Percentiles rank a stretch among this genome's conserved stretches.
phyloP scores from a whole-genome alignment of 257 asterid genomes.

The Plantago major region DNA sequence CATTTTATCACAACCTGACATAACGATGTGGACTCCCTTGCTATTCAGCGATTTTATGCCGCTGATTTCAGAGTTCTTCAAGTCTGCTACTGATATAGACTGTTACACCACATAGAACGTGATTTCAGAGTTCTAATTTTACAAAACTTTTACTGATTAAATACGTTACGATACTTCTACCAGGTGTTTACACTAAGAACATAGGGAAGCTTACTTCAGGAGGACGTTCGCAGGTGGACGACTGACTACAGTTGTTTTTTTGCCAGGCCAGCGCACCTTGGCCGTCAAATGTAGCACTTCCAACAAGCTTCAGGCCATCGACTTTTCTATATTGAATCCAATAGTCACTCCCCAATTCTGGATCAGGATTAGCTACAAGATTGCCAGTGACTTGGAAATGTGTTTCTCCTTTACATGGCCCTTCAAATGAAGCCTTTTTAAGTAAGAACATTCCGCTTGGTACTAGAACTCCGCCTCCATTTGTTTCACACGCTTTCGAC shows the following conservation, averaged over 20 bases:
- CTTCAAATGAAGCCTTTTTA: slow-evolving; percentile 19
- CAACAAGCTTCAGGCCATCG: slow-evolving; percentile 4
- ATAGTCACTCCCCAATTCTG: background rate
- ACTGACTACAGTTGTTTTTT: background rate
- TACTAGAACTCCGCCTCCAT: slow-evolving; percentile 29
- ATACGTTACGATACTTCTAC: no score
- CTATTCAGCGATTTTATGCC: slow-evolving; percentile 21
- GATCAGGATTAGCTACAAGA: slow-evolving; percentile 11
- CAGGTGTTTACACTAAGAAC: no score
- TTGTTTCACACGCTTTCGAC: slow-evolving; percentile 40
- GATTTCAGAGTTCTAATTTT: background rate
- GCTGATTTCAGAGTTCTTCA: background rate
- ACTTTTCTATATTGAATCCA: slow-evolving; percentile 18
- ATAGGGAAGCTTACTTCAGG: slow-evolving; percentile 5
- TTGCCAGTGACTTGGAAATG: slow-evolving; percentile 9
- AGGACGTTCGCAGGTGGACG: background rate
- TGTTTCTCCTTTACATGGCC: slow-evolving; percentile 35
- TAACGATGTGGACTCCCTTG: slow-evolving; percentile 25
- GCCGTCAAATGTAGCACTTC: slow-evolving; percentile 26
- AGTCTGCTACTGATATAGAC: background rate
- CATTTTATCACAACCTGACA: slow-evolving; percentile 2
- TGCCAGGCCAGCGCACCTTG: slow-evolving; percentile 26
- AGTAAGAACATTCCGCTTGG: slow-evolving; percentile 43
- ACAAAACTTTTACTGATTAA: no score
- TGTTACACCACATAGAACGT: background rate